Percentiles rank a stretch among this genome's conserved stretches.
Conservation (phyloP, 805 yeast genomes). For the Sugiyamaella americana region DNA sequence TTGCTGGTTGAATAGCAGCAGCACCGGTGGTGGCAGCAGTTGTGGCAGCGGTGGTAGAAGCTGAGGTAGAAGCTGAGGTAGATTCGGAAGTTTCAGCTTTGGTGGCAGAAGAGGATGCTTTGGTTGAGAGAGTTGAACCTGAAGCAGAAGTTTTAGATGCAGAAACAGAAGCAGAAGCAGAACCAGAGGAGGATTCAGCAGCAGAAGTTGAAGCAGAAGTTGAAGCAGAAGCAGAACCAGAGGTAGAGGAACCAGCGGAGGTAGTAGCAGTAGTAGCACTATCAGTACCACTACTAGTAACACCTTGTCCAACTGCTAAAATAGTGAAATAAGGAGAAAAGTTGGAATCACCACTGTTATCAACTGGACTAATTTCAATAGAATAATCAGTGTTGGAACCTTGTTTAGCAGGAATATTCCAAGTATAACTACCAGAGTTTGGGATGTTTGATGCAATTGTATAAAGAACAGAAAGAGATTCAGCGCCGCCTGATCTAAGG, state of each 20-base stretch:
- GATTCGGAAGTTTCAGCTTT: constrained; percentile 14
- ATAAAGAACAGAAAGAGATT: constrained; percentile 20
- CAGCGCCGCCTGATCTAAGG: constrained; percentile 26
- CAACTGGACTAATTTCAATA: constrained; percentile 23
- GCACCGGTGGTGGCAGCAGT: constrained; percentile 12
- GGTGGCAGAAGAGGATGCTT: constrained; percentile 11
- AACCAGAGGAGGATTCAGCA: constrained; percentile 11
- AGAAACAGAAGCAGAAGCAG: constrained; percentile 11
- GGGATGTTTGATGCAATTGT: constrained; percentile 25
- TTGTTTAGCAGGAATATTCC: constrained; percentile 24
- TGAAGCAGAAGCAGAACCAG: constrained; percentile 12
- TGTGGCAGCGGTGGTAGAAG: constrained; percentile 10
- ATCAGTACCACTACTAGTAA: constrained; percentile 13
- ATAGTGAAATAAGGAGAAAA: constrained; percentile 25
- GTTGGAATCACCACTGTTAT: constrained; percentile 18
- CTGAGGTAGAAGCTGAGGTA: constrained; percentile 9
- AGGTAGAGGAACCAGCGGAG: constrained; percentile 9
- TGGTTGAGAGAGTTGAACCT: constrained; percentile 11
- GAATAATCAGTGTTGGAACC: constrained; percentile 23
- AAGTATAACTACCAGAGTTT: constrained; percentile 27
- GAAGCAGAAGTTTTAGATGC: constrained; percentile 12
- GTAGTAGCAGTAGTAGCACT: constrained; percentile 8
- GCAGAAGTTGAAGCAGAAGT: constrained; percentile 11
- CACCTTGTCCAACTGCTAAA: constrained; percentile 21
- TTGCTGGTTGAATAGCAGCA: constrained; percentile 9